Evolutionary conservation across 2,329 filamentous ascomycete genomes (phyloP).

Genomic region (Hypocrella siamensis): DNA sequence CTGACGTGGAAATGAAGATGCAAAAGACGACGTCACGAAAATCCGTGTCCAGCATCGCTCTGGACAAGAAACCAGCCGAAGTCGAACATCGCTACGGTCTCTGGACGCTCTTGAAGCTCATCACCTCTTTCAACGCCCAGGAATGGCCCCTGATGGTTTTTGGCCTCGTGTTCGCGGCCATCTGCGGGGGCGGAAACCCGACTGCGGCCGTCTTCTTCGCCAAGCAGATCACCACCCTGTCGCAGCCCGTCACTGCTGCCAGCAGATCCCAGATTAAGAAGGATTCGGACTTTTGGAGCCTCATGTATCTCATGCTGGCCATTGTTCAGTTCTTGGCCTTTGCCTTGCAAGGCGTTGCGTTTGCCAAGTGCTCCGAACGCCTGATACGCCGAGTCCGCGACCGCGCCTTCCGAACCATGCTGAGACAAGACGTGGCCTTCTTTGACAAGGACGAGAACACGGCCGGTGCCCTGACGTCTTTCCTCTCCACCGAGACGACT

Average conservation of each 20-base stretch:
- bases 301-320: slow-evolving; percentile 79
- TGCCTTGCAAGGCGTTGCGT: slow-evolving; percentile 51
- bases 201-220: slow-evolving; percentile 60
- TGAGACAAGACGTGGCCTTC: slow-evolving; percentile 84
- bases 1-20: no score
- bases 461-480: slow-evolving; percentile 73
- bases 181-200: slow-evolving; percentile 71
- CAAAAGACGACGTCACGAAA: slow-evolving; percentile 47
- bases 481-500: slow-evolving; percentile 79
- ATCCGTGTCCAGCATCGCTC: slow-evolving; percentile 54
- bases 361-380: slow-evolving; percentile 76
- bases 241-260: slow-evolving; percentile 30
- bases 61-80: slow-evolving; percentile 38
- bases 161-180: slow-evolving; percentile 57
- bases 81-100: slow-evolving; percentile 46
- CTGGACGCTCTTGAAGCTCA: slow-evolving; percentile 63
- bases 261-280: slow-evolving; percentile 43
- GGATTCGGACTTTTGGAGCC: slow-evolving; percentile 70
- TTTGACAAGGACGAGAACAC: slow-evolving; percentile 86
- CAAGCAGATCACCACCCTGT: slow-evolving; percentile 65
- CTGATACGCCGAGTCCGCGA: slow-evolving; percentile 74
- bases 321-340: slow-evolving; percentile 58
- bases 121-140: slow-evolving; percentile 60
- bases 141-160: slow-evolving; percentile 59
- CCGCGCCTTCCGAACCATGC: slow-evolving; percentile 68